Conservation (phyloP, 2,329 filamentous ascomycete genomes). For the Emydomyces testavorans region DNA sequence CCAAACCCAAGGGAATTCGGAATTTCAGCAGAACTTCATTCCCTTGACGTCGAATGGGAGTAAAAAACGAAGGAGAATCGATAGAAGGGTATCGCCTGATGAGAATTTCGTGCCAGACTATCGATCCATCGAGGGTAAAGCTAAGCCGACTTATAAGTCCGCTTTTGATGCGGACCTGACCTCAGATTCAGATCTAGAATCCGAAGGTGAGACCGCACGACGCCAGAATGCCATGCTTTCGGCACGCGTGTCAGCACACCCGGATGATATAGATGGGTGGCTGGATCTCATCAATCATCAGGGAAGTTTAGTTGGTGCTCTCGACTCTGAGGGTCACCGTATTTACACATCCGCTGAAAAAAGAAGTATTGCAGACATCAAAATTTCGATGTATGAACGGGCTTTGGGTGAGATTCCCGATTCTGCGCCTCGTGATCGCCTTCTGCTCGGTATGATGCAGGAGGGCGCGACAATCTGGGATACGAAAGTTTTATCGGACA, state of each 20-base stretch:
- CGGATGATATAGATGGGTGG: slow-evolving; percentile 61
- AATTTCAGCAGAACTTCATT: slow-evolving; percentile 26
- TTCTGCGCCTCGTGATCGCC: slow-evolving; percentile 41
- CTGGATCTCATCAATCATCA: slow-evolving; percentile 69
- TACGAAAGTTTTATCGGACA: slow-evolving; percentile 45
- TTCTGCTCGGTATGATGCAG: slow-evolving; percentile 59
- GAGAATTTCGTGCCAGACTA: slow-evolving; percentile 45
- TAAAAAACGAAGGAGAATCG: slow-evolving; percentile 34
- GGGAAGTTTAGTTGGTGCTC: slow-evolving; percentile 49
- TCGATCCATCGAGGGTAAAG: slow-evolving; percentile 54
- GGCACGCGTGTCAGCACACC: slow-evolving; percentile 51
- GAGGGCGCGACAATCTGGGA: slow-evolving; percentile 70
- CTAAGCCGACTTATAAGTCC: slow-evolving; percentile 38
- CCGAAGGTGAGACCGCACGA: slow-evolving; percentile 36
- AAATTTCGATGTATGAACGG: slow-evolving; percentile 66
- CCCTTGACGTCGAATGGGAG: slow-evolving; percentile 20
- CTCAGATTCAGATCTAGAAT: slow-evolving; percentile 37
- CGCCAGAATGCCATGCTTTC: slow-evolving; percentile 45
- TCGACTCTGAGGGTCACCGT: slow-evolving; percentile 24
- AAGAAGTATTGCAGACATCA: slow-evolving; percentile 63
- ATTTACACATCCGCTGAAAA: slow-evolving; percentile 48
- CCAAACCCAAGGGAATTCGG: slow-evolving; percentile 15
- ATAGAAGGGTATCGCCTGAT: slow-evolving; percentile 22
- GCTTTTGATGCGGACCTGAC: slow-evolving; percentile 41
- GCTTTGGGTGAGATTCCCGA: slow-evolving; percentile 51